Evolutionary conservation across 768 basidiomycete genomes (phyloP), one percentile per base, ranked within the genome.

Genomic region (Rossbeevera mucosa): DNA sequence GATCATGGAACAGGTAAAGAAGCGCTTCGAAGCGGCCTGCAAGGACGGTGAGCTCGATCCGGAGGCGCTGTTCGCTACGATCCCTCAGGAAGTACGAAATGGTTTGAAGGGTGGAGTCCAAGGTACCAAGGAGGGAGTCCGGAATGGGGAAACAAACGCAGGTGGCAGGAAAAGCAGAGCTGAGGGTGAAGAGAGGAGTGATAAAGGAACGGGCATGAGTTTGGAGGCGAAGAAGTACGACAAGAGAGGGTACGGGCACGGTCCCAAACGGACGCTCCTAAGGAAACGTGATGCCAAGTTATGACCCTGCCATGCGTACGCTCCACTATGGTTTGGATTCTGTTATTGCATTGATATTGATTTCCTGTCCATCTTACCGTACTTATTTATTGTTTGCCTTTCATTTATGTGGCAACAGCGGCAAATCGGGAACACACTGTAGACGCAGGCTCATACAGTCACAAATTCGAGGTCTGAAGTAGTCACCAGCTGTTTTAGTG

Each of bases 271-370:
- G 30, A 21, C 48, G 14, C n/a, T 41, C 2, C 16, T 7, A 5
- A 54, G 12, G 48, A 67, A 63, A 48, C 55, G 47, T 11, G 50
- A 54, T 16, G 55, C 66, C 7, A 68, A 68, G 42, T 44, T 68
- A 8, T 68, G 52, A 68, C n/a, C n/a, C n/a, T 25, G n/a, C 33
- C 4, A 26, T 26, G 6, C 4, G n/a, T n/a, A n/a, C n/a, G n/a
- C n/a, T n/a, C n/a, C n/a, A n/a, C n/a, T n/a, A n/a, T n/a, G n/a
- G n/a, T n/a, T n/a, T n/a, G n/a, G n/a, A n/a, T n/a, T n/a, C n/a
- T n/a, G n/a, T n/a, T n/a, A n/a, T n/a, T n/a, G n/a, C n/a, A n/a
- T n/a, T n/a, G n/a, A n/a, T n/a, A n/a, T n/a, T n/a, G n/a, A n/a
- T n/a, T n/a, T n/a, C n/a, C n/a, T n/a, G n/a, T n/a, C n/a, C n/a